Percentiles rank a stretch among this genome's conserved stretches.
Conservation (phyloP, 805 yeast species). For the Lipomyces yamadae region DNA sequence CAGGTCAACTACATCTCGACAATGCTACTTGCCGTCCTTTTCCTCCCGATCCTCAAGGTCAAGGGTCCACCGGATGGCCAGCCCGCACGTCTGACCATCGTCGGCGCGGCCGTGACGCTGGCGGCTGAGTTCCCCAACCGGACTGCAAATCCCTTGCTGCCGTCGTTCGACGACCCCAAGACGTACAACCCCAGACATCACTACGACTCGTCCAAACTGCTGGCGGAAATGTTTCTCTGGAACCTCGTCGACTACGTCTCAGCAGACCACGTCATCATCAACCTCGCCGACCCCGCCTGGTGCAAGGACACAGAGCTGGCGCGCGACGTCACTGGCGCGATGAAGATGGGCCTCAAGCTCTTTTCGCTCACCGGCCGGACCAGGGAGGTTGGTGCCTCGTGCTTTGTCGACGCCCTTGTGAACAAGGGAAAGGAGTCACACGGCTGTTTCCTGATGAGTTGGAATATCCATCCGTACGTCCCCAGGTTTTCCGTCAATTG, state of each 20-base stretch:
- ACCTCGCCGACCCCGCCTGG: background rate
- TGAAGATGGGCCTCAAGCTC: background rate
- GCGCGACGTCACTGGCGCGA: background rate
- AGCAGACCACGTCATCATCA: background rate
- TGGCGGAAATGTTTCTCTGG: background rate
- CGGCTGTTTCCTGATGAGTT: background rate
- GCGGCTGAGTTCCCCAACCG: background rate
- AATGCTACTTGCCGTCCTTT: slow-evolving; percentile 5
- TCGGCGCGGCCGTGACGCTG: background rate
- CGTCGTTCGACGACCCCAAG: background rate
- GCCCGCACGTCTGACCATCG: background rate
- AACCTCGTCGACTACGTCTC: background rate
- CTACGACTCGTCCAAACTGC: background rate
- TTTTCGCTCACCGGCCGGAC: background rate
- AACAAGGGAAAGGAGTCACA: background rate
- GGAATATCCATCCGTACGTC: background rate
- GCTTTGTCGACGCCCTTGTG: background rate
- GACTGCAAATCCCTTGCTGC: background rate
- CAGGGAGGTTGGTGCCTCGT: background rate
- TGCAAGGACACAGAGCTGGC: background rate
- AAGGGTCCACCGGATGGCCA: background rate
- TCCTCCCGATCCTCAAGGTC: slow-evolving; percentile 8
- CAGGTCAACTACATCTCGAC: slow-evolving; percentile 10
- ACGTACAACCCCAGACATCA: background rate
- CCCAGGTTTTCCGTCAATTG: background rate